A percentile compares a stretch with the other conserved stretches of the same genome.
Evolutionary conservation across 2,329 filamentous ascomycete genomes (phyloP).

Genomic region (Colletotrichum eremochloae): DNA sequence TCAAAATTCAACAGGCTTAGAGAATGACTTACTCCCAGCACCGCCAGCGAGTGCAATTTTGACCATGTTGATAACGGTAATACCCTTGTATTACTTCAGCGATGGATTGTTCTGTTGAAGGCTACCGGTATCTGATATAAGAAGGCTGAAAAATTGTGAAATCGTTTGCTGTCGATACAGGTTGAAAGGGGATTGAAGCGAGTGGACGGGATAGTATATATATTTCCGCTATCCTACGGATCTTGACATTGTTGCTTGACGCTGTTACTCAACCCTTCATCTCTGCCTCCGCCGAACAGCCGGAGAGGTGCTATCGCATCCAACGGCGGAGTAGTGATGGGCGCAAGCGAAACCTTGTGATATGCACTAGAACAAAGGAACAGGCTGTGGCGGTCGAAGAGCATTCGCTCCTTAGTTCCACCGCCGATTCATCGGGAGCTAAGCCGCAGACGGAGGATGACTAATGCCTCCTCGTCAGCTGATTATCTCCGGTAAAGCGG

Average conservation of each 20-base stretch:
- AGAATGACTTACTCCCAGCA: conserved; percentile 31
- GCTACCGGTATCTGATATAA: neutral
- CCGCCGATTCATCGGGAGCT: conserved; percentile 17
- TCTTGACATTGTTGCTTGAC: neutral
- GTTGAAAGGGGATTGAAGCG: fast-evolving
- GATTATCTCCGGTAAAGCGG: conserved; percentile 29
- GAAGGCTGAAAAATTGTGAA: neutral
- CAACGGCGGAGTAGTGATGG: neutral
- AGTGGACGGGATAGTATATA: neutral
- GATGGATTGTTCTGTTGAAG: too few relatives aligned
- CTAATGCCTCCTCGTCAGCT: conserved; percentile 19
- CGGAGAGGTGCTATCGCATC: neutral
- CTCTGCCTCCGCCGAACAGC: neutral
- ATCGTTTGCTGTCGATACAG: neutral
- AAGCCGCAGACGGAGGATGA: conserved; percentile 18
- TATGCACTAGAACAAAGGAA: neutral
- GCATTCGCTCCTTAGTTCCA: neutral
- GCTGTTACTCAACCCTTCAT: fast-evolving
- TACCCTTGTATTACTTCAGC: neutral
- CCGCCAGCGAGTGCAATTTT: conserved; percentile 46
- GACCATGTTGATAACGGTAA: conserved; percentile 41
- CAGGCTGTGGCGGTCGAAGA: neutral
- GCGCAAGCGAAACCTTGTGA: neutral
- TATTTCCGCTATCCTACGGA: neutral
- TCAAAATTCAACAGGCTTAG: fast-evolving